Conservation (phyloP, 2,329 filamentous ascomycete genomes). For the Sarocladiaceae sp. region DNA sequence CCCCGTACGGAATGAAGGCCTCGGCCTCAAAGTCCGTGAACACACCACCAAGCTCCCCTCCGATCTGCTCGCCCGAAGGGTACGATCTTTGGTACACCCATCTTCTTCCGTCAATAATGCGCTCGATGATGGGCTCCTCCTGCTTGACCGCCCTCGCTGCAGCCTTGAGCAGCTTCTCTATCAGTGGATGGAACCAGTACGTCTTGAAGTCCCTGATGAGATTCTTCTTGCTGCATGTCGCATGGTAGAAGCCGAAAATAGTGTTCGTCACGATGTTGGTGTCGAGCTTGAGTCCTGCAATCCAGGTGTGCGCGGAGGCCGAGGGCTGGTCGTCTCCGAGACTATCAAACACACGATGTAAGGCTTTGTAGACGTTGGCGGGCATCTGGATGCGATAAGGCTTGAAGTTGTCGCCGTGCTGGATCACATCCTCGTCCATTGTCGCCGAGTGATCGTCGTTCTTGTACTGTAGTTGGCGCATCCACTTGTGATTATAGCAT, state of each 20-base stretch:
- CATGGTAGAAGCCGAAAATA: slow-evolving; percentile 31
- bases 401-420: slow-evolving; percentile 19
- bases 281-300: slow-evolving; percentile 25
- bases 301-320: slow-evolving; percentile 22
- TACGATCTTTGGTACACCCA: slow-evolving; percentile 20
- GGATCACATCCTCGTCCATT: slow-evolving; percentile 19
- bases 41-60: slow-evolving; percentile 15
- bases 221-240: slow-evolving; percentile 29
- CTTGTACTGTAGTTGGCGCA: slow-evolving; percentile 23
- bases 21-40: slow-evolving; percentile 17
- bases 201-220: slow-evolving; percentile 25
- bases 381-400: slow-evolving; percentile 27
- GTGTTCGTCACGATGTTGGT: slow-evolving; percentile 30
- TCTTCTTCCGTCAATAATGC: slow-evolving; percentile 23
- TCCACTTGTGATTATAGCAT: slow-evolving; percentile 5
- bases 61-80: slow-evolving; percentile 5
- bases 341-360: slow-evolving; percentile 25
- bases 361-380: slow-evolving; percentile 19
- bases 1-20: slow-evolving; percentile 20
- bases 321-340: slow-evolving; percentile 21
- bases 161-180: slow-evolving; percentile 22
- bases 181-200: slow-evolving; percentile 33
- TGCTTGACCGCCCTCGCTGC: slow-evolving; percentile 19
- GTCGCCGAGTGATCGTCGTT: slow-evolving; percentile 17
- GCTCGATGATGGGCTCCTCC: slow-evolving; percentile 18